These are phyloP conservation scores for Punctularia strigosozonata DNA, from an alignment of 768 basidiomycete genomes.

Conservation along the genomic window DNA sequence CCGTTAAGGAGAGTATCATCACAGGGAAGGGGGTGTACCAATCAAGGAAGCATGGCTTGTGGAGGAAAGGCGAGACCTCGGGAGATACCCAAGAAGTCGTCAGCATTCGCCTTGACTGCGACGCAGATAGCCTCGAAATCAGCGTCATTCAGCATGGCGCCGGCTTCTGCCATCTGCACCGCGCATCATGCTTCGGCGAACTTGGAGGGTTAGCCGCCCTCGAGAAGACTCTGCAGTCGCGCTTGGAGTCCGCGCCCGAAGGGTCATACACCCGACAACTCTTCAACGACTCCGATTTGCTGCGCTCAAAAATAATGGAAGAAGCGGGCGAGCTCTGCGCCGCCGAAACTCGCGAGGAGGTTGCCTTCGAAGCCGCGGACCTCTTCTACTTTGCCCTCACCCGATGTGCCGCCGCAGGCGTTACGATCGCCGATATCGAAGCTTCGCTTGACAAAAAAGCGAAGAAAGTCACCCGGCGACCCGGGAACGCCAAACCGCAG, in stretches of 20 bases:
- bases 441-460: constrained; percentile 76
- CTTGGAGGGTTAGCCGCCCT: constrained; percentile 69
- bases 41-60: constrained; percentile 89
- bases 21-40: constrained; percentile 93
- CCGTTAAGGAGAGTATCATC: constrained; percentile 75
- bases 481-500: constrained; percentile 88
- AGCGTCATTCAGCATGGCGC: constrained; percentile 79
- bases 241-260: constrained; percentile 67
- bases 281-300: constrained; percentile 71
- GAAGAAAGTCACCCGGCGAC: constrained; percentile 71
- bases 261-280: constrained; percentile 88
- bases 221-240: constrained; percentile 63
- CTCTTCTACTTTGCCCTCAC: constrained; percentile 86
- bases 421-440: constrained; percentile 76
- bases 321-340: constrained; percentile 95
- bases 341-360: constrained; percentile 64
- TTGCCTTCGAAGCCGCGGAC: constrained; percentile 94
- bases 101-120: constrained; percentile 80
- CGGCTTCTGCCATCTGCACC: constrained; percentile 90
- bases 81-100: constrained; percentile 87
- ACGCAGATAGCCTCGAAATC: constrained; percentile 86
- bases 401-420: constrained; percentile 74
- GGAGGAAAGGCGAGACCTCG: constrained; percentile 95
- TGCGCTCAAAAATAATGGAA: constrained; percentile 93
- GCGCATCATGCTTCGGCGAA: constrained; percentile 83